A percentile compares a stretch with the other conserved stretches of the same genome.
Conservation (phyloP, 139 green algal genomes). For the Micromonas pusilla region DNA sequence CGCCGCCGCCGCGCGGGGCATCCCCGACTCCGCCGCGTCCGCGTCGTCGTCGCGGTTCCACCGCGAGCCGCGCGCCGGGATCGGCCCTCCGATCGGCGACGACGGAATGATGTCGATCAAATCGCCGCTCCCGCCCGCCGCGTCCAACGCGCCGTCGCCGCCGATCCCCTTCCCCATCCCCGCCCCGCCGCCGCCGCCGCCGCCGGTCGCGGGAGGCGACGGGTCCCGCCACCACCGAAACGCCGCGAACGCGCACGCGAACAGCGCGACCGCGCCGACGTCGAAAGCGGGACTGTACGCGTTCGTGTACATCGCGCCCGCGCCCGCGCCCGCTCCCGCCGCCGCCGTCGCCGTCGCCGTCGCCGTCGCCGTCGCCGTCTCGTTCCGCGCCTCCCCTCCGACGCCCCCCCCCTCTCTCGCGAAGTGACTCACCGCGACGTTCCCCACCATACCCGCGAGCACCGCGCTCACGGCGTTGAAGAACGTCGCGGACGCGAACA, state of each 20-base stretch:
- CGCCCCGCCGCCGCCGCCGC: no score
- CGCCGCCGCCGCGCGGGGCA: slow-evolving; percentile 57
- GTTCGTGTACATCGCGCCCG: not conserved
- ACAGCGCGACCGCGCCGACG: not conserved
- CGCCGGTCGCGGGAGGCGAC: no score
- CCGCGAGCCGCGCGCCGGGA: no score
- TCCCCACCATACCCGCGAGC: not conserved
- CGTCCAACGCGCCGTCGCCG: no score
- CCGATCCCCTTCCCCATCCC: not conserved
- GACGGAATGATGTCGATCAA: no score
- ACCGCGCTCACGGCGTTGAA: slow-evolving; percentile 19
- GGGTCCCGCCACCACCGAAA: not conserved
- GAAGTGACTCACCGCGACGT: slow-evolving; percentile 11
- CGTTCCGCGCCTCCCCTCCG: not conserved
- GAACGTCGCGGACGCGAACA: slow-evolving; percentile 17
- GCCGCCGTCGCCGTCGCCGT: not conserved
- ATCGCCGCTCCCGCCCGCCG: no score
- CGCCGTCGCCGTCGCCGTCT: not conserved
- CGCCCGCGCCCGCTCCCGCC: not conserved
- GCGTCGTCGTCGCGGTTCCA: no score
- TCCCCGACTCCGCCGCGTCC: not conserved
- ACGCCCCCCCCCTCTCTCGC: not conserved
- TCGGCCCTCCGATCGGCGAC: no score
- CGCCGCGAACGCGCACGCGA: not conserved
- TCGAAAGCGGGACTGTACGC: slow-evolving; percentile 18